Percentiles rank a stretch among this genome's conserved stretches.
Evolutionary conservation across 176 grass and related monocot species (phyloP).

Genomic region (Hordeum vulgare): MorexV3_pseudomolecules_assembly NC_058519.1:548922945-548923444

Average conservation of each 20-base stretch:
- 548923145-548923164: conserved; percentile 2
- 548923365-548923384: conserved; percentile 93
- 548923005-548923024: not conserved
- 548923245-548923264: conserved; percentile 99
- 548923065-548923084: not conserved
- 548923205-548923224: conserved; percentile 65
- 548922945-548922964: not conserved
- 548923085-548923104: not conserved
- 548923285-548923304: conserved; percentile 76
- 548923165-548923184: conserved; percentile 11
- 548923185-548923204: conserved; percentile 11
- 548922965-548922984: no score
- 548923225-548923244: conserved; percentile 87
- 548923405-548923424: conserved; percentile 96
- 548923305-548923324: conserved; percentile 88
- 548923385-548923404: conserved; percentile 83
- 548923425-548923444: conserved; percentile 96
- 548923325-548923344: conserved; percentile 72
- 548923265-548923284: conserved; percentile 97
- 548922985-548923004: no score
- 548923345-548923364: conserved; percentile 87
- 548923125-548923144: not conserved
- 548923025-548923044: conserved; percentile 1
- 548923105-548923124: not conserved
- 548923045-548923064: not conserved